Evolutionary conservation across 805 yeast genomes (phyloP), one percentile per base, ranked within the genome.

Genomic region (Candida parachauliodes): DNA sequence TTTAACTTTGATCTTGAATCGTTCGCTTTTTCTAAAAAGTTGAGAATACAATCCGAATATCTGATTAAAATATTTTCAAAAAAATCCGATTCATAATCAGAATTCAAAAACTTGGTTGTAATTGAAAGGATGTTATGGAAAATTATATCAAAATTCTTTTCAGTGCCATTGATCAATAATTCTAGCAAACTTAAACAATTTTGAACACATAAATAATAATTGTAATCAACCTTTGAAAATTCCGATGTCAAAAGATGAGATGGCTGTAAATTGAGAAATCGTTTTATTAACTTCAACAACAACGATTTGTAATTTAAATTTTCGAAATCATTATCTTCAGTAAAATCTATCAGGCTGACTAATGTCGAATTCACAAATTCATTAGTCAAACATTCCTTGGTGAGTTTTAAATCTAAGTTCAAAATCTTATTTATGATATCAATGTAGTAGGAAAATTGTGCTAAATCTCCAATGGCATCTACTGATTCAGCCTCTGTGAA

Each of bases 371-470:
- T 29, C 8, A 81, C 78, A 33, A 81, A 54, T 44, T 84, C 89
- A 19, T 73, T 62, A 18, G 68, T 71, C 48, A 84, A 72, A 6
- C 73, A 56, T 6, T 74, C 75, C 25, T 70, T 51, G 21, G 81
- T 53, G 4, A 43, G 47, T 22, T 66, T 63, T 10, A 57, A 54
- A 40, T 78, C 73, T 6, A 76, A 62, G 4, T 55, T 56, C 20
- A 87, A 53, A 1, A 86, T 72, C 28, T 73, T 72, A 5, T 68
- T 57, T 6, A 88, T 49, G 0, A 75, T 65, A 14, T 69, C 67
- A 32, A 84, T 50, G 40, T 81, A 73, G 53, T 88, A 89, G 2
- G 78, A 64, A 47, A 84, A 80, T 16, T 74, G 62, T 2, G 70
- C 77, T 35, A 77, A 63, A 53, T 88, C 96, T 48, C 82, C 84